Evolutionary conservation across 2,329 filamentous ascomycete species (phyloP), one percentile per base, ranked within the genome.

Genomic region (Amauroascus verrucosus): DNA sequence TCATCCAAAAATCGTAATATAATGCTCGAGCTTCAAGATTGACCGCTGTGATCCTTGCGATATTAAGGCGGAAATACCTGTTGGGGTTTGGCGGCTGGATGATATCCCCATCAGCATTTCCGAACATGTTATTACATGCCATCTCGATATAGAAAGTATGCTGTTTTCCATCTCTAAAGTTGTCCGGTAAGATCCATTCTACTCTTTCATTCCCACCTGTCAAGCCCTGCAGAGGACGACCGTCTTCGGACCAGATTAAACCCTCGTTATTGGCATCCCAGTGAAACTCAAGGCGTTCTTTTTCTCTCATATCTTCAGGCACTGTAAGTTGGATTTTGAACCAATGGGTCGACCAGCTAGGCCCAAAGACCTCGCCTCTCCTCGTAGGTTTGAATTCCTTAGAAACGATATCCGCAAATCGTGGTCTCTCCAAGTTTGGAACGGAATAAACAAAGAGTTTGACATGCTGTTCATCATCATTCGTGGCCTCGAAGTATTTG

Each of bases 121-220:
- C 93, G 72, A 97, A 97, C 90, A 97, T 97, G 69, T 85, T 84
- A 68, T 98, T 98, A 72, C 93, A 97, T 18, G 93, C 93, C 87
- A 97, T 95, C 73, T 98, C 93, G 59, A 98, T 84, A 69, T 96
- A 98, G 63, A 98, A 86, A 16, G 78, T 82, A 67, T 97, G 90
- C 63, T 89, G 81, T 66, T 91, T 83, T 51, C 88, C 90, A 67
- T 95, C 87, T 57, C 86, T 80, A 72, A 86, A 95, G 14, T 76
- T 75, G 48, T 87, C 76, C 7, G 93, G 91, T 43, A 98, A 76
- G 56, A 95, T 82, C 90, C 91, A 98, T 70, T 97, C 89, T 14
- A 84, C 79, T 51, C 93, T 80, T 64, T 98, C 93, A 38, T 87
- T 88, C 53, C 85, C 85, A 16, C 93, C 93, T 0, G 90, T 96